Evolutionary conservation across 2,329 filamentous ascomycete species (phyloP).

Genomic region (Arachnopeziza araneosa): DNA sequence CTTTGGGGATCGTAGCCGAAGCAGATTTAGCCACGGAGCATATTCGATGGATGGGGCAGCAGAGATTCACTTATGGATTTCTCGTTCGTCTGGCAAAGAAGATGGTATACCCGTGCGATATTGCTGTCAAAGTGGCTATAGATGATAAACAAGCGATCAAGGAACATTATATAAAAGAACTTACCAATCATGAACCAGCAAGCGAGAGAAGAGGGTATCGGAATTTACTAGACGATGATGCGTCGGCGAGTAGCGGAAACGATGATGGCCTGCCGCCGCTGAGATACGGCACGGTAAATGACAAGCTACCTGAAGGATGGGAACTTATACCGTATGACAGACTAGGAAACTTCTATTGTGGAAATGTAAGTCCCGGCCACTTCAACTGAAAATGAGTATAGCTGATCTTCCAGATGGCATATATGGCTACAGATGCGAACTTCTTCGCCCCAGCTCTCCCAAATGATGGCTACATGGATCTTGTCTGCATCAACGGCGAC

Average conservation of each 20-base stretch:
- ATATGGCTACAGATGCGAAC: conserved; percentile 79
- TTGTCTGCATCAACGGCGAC: conserved; percentile 74
- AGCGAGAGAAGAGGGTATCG: conserved; percentile 27
- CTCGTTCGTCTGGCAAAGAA: conserved; percentile 70
- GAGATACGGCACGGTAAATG: conserved; percentile 72
- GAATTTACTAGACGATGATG: conserved; percentile 29
- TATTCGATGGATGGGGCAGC: conserved; percentile 85
- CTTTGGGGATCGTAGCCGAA: conserved; percentile 85
- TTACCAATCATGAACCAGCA: conserved; percentile 25
- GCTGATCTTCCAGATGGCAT: conserved; percentile 61
- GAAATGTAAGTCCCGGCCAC: conserved; percentile 57
- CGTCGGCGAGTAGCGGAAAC: conserved; percentile 26
- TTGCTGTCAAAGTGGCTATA: conserved; percentile 79
- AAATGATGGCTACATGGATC: conserved; percentile 79
- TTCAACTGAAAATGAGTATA: background rate
- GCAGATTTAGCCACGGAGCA: conserved; percentile 85
- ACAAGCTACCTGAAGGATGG: conserved; percentile 75
- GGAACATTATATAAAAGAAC: conserved; percentile 59
- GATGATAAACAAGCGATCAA: conserved; percentile 69
- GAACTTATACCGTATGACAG: conserved; percentile 66
- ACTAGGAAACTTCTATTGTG: conserved; percentile 87
- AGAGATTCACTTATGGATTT: conserved; percentile 81
- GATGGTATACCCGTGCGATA: conserved; percentile 80
- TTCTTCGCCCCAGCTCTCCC: conserved; percentile 84
- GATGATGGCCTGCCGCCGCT: conserved; percentile 61